Conservation (phyloP, 1,139 yeast species). For the Magnusiomyces ingens region DNA sequence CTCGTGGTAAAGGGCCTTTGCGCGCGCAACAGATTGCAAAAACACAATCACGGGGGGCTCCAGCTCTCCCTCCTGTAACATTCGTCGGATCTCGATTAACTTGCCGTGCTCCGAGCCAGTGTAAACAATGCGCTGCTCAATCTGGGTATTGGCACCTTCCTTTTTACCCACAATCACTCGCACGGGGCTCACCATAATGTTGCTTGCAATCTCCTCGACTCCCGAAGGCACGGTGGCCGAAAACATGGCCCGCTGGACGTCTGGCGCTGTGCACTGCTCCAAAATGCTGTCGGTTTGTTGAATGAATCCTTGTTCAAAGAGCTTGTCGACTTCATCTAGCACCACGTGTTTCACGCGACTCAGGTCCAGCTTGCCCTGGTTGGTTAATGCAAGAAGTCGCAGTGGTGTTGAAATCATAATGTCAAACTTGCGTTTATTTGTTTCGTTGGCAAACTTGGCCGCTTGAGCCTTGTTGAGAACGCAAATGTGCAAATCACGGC, state of each 20-base stretch:
- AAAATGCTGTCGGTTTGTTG: conserved; percentile 87
- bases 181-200: conserved; percentile 78
- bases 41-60: conserved; percentile 91
- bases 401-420: conserved; percentile 83
- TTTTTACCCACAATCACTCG: conserved; percentile 88
- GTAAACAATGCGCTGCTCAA: conserved; percentile 77
- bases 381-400: conserved; percentile 72
- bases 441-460: conserved; percentile 51
- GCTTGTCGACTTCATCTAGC: conserved; percentile 93
- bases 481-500: conserved; percentile 52
- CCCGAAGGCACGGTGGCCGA: conserved; percentile 95
- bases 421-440: conserved; percentile 51
- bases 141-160: conserved; percentile 81
- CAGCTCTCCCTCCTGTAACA: conserved; percentile 77
- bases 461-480: conserved; percentile 72
- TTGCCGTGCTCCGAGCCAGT: conserved; percentile 96
- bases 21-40: conserved; percentile 86
- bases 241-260: conserved; percentile 61
- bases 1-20: conserved; percentile 92
- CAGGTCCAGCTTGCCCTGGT: conserved; percentile 52
- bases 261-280: conserved; percentile 52
- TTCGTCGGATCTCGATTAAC: conserved; percentile 79
- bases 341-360: conserved; percentile 63
- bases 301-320: conserved; percentile 84
- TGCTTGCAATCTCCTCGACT: conserved; percentile 81